Base-by-base conservation (phyloP, 495 filamentous ascomycete genomes). In the Ascobolus immersus region DNA sequence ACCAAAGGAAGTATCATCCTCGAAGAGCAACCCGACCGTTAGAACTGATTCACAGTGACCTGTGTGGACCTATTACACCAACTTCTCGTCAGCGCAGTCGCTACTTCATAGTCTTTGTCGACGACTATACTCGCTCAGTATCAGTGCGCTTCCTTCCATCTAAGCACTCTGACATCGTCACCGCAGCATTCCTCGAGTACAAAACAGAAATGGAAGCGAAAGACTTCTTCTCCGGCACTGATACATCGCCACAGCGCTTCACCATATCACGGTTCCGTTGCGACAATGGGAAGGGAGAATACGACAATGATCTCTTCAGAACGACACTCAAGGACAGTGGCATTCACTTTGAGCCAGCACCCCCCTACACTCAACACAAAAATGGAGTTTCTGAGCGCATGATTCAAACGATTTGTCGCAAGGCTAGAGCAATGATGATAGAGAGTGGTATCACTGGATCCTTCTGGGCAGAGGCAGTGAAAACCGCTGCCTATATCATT, bases 231-330 rank as follows among this genome's bases (percentile, higher is more conserved):
- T 10, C 12, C 17, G 2, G 10, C n/a, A n/a, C n/a, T n/a, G n/a
- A n/a, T n/a, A n/a, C n/a, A n/a, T n/a, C n/a, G n/a, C 0, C 0
- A 35, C 34, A 23, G 6, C 18, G 24, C 19, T 13, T 7, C n/a
- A 13, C 4, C 20, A 12, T 0, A 40, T 26, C 6, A 24, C 2
- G 9, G 8, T 35, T 39, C 13, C 26, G 31, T 12, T 31, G 34
- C 17, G 38, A 40, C 6, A 40, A 40, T 18, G 28, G 33, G 6
- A 36, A 14, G 17, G 17, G 33, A 22, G 33, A 40, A 13, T 40
- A 40, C 10, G 18, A 40, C 17, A 36, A 36, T 13, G 7, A 5
- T 0, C 25, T 32, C 1, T 36, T 36, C 14, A 15, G 11, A 0
- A 9, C 28, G 0, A 32, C 36, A 3, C 22, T 40, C 2, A 5